These are phyloP conservation scores for Pseudomassariella vexata DNA, from an alignment of 2,329 filamentous ascomycete genomes.

Conservation along the genomic window DNA sequence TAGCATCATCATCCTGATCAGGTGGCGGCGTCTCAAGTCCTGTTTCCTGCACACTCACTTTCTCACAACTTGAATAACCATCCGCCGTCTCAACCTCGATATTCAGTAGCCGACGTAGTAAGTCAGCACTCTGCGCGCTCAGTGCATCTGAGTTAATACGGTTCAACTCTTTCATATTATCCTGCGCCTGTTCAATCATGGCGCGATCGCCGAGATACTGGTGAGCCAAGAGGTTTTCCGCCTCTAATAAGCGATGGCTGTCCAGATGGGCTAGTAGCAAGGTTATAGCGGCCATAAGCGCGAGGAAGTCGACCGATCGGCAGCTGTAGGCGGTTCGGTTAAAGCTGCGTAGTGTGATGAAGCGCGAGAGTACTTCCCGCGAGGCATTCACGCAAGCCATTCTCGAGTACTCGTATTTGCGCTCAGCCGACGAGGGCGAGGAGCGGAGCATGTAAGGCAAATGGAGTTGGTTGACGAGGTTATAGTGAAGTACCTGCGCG, in stretches of 20 bases:
- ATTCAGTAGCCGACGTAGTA: conserved; percentile 23
- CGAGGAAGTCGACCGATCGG: conserved; percentile 35
- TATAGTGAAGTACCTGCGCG: conserved; percentile 35
- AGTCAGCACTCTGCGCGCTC: conserved; percentile 17
- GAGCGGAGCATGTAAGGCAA: conserved; percentile 36
- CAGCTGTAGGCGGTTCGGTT: conserved; percentile 27
- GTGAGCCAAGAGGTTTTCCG: conserved; percentile 7
- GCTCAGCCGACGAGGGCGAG: conserved; percentile 18
- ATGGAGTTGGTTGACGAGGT: conserved; percentile 37
- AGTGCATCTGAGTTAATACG: conserved; percentile 20
- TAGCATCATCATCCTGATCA: conserved; percentile 5
- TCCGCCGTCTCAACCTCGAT: conserved; percentile 23
- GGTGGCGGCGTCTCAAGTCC: conserved; percentile 6
- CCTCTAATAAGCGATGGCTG: conserved; percentile 6
- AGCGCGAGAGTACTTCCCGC: conserved; percentile 34
- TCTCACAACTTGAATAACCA: conserved; percentile 13
- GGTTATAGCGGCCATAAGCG: conserved; percentile 30
- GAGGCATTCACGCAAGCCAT: conserved; percentile 33
- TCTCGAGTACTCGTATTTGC: conserved; percentile 29
- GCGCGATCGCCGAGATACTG: conserved; percentile 5
- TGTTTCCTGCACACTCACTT: not conserved
- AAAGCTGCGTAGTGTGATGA: conserved; percentile 28
- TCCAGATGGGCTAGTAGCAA: conserved; percentile 35
- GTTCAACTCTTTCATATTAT: conserved; percentile 12
- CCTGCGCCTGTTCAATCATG: conserved; percentile 5